Evolutionary conservation across 192 early-diverging fungal genomes (phyloP).

Genomic region (Podila horticola): DNA sequence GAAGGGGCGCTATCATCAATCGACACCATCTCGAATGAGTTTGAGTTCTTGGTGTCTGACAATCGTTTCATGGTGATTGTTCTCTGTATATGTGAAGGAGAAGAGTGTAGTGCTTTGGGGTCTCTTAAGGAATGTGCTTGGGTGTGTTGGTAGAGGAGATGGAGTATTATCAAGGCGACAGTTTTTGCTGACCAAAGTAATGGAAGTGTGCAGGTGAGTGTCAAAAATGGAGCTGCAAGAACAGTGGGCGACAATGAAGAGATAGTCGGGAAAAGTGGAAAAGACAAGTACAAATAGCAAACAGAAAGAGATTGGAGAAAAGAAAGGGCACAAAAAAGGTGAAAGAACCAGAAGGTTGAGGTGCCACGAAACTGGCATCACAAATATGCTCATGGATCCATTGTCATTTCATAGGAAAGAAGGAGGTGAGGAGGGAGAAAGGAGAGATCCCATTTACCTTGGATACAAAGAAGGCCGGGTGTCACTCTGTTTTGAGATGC

Average conservation of each 20-base stretch:
- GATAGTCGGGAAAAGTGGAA: neutral
- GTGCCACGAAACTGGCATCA: neutral
- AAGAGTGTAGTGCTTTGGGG: neutral
- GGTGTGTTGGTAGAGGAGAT: neutral
- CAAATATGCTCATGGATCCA: too few species aligned
- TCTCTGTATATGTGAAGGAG: too few species aligned
- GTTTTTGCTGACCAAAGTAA: neutral
- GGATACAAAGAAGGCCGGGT: too few species aligned
- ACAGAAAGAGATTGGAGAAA: neutral
- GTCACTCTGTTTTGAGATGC: too few species aligned
- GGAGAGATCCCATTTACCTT: too few species aligned
- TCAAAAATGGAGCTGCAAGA: neutral
- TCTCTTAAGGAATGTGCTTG: neutral
- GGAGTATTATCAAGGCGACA: neutral
- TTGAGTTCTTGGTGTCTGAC: conserved; percentile 20
- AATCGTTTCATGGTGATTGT: conserved; percentile 7
- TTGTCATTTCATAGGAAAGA: neutral
- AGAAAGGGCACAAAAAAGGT: neutral
- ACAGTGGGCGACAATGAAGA: neutral
- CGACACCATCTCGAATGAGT: conserved; percentile 30
- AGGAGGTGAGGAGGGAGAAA: neutral
- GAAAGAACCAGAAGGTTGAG: neutral
- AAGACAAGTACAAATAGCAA: neutral
- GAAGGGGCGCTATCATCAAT: conserved; percentile 16
- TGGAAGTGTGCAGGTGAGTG: neutral